These are phyloP conservation scores for Colletotrichum sp. DNA, from an alignment of 2,329 filamentous ascomycete species.

Conservation along the genomic window DNA sequence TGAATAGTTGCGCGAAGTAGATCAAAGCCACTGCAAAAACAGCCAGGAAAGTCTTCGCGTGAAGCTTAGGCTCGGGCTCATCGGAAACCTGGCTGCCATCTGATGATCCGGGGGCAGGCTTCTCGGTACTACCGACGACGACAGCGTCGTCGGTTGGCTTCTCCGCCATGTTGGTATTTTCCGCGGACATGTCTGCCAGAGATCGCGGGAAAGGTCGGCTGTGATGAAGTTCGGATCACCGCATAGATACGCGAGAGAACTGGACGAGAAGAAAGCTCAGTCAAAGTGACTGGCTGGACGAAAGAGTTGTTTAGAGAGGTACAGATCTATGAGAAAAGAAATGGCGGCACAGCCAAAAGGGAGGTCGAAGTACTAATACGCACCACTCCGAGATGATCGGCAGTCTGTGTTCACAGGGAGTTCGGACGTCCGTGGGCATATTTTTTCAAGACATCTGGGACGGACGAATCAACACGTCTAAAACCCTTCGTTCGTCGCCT, in stretches of 20 bases:
- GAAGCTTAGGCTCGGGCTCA: slow-evolving; percentile 28
- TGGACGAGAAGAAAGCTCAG: not conserved
- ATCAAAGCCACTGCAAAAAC: slow-evolving; percentile 36
- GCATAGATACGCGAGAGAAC: not conserved
- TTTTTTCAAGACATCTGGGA: not conserved
- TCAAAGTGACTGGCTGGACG: not conserved
- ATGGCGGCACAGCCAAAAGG: not conserved
- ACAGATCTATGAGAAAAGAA: not conserved
- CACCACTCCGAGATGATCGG: not conserved
- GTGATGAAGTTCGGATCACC: not conserved
- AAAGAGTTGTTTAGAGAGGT: not conserved
- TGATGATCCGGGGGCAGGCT: not conserved
- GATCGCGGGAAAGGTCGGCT: not conserved
- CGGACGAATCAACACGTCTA: not conserved
- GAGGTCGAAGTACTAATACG: not conserved
- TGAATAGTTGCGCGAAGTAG: slow-evolving; percentile 39
- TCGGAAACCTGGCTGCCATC: not conserved
- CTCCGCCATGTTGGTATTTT: not conserved
- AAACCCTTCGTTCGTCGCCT: not conserved
- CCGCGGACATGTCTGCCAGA: not conserved
- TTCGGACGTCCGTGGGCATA: not conserved
- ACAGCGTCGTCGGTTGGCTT: not conserved
- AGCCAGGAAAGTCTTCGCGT: slow-evolving; percentile 38
- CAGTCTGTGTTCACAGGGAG: not conserved
- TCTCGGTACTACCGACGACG: not conserved